A percentile compares a stretch with the other conserved stretches of the same genome.
These are phyloP conservation scores for Diutina mesorugosa DNA, from an alignment of 1,139 yeast species.

Conservation along the genomic window DNA sequence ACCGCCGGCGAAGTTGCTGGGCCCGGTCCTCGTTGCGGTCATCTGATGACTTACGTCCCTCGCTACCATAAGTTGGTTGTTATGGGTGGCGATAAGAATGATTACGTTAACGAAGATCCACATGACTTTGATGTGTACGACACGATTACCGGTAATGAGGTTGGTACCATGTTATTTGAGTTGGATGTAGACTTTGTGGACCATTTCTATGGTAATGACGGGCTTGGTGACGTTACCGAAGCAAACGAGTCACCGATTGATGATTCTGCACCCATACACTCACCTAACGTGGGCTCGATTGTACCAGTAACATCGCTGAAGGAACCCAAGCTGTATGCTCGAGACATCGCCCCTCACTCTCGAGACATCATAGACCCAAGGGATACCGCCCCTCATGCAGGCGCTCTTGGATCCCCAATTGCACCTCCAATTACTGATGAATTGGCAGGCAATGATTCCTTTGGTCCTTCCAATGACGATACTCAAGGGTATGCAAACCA, in stretches of 20 bases:
- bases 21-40: conserved; percentile 93
- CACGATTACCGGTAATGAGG: conserved; percentile 33
- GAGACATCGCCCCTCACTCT: background rate
- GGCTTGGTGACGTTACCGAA: background rate
- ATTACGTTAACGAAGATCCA: conserved; percentile 29
- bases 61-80: conserved; percentile 58
- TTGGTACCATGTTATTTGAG: conserved; percentile 50
- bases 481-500: conserved; percentile 8
- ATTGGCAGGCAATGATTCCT: background rate
- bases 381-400: conserved; percentile 3
- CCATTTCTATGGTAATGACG: conserved; percentile 11
- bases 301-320: background rate
- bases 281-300: background rate
- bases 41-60: conserved; percentile 64
- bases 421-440: background rate
- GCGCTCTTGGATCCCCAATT: conserved; percentile 1
- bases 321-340: background rate
- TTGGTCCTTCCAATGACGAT: background rate
- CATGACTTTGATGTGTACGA: conserved; percentile 33
- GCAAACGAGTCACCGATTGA: background rate
- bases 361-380: background rate
- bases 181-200: conserved; percentile 37
- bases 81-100: conserved; percentile 87
- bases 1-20: conserved; percentile 22
- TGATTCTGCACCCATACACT: background rate